Evolutionary conservation across 495 filamentous ascomycete genomes (phyloP).

Genomic region (Geoglossum glabrum): DNA sequence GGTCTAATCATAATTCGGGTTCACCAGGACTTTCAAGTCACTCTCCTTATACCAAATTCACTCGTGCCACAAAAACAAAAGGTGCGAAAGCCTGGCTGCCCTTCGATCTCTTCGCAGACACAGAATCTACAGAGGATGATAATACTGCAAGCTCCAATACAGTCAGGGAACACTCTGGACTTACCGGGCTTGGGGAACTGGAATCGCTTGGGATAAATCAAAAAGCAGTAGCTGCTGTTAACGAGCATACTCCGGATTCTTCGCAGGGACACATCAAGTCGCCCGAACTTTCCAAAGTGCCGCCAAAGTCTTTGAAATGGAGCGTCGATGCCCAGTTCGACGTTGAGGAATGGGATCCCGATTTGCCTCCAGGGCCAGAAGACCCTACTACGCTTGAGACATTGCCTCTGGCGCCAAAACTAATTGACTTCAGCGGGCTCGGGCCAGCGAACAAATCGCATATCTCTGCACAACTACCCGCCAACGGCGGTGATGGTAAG

Average conservation of each 20-base stretch:
- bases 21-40: not conserved
- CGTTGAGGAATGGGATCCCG: not conserved
- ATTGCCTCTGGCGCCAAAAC: not conserved
- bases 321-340: not conserved
- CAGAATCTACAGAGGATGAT: not conserved
- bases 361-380: not conserved
- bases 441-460: not conserved
- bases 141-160: not conserved
- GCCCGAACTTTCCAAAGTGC: not conserved
- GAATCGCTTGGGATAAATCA: not conserved
- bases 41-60: not conserved
- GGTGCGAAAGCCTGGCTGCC: not conserved
- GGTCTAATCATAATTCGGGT: not conserved
- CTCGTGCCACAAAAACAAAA: not conserved
- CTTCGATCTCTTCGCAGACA: not conserved
- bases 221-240: not conserved
- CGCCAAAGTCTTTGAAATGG: not conserved
- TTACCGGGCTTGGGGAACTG: not conserved
- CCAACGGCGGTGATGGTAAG: not conserved
- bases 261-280: not conserved
- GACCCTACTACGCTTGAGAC: not conserved
- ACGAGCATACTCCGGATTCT: not conserved
- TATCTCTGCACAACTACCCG: not conserved
- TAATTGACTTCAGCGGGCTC: not conserved
- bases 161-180: not conserved